A percentile compares a stretch with the other conserved stretches of the same genome.
Evolutionary conservation across 129 eudicot species (phyloP).

Genomic region (Lactuca saligna): DNA sequence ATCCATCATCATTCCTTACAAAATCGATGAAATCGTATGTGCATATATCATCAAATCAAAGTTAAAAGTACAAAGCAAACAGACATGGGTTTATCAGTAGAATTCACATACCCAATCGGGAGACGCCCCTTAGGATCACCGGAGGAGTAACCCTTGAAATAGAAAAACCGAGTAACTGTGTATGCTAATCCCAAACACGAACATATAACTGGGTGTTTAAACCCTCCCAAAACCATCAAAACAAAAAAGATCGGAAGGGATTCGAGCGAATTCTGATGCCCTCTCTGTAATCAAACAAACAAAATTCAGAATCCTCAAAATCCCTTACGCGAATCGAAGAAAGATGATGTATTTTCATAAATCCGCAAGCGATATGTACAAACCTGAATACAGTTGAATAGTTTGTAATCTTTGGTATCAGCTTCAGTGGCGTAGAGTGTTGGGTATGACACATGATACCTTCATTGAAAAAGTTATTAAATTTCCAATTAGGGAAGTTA

Average conservation of each 20-base stretch:
- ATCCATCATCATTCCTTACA: neutral
- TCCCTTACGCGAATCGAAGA: neutral
- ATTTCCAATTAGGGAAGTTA: neutral
- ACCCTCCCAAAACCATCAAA: conserved; percentile 67
- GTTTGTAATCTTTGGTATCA: conserved; percentile 87
- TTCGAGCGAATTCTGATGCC: conserved; percentile 93
- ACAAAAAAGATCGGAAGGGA: conserved; percentile 57
- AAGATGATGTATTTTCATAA: neutral
- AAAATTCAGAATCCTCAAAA: neutral
- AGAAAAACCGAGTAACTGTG: conserved; percentile 56
- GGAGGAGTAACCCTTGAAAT: conserved; percentile 77
- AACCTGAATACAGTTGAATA: conserved; percentile 94
- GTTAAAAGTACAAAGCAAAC: neutral
- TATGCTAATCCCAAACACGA: conserved; percentile 52
- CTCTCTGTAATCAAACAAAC: conserved; percentile 66
- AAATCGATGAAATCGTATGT: no score
- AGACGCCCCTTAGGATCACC: conserved; percentile 84
- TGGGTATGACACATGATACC: conserved; percentile 79
- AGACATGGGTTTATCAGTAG: neutral
- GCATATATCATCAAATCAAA: neutral
- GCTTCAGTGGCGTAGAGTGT: conserved; percentile 80
- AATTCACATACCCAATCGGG: conserved; percentile 53
- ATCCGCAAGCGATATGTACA: neutral
- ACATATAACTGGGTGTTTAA: conserved; percentile 57
- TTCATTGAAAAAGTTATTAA: conserved; percentile 16